Percentiles rank a stretch among this genome's conserved stretches.
Conservation (phyloP, 2,329 filamentous ascomycete species). For the Thielaviopsis musarum region DNA sequence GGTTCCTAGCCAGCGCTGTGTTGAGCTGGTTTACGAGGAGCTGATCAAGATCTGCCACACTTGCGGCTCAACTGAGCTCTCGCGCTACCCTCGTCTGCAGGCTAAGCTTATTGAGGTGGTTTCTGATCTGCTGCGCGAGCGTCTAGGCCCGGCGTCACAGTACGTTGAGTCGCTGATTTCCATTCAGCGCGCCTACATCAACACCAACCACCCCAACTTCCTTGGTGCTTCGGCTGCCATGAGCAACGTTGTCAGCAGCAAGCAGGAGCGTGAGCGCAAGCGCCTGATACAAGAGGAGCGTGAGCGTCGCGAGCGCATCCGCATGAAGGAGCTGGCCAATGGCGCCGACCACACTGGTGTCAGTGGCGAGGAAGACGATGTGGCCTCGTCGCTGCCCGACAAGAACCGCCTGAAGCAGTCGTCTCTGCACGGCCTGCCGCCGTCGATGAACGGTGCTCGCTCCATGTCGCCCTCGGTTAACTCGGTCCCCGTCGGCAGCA, state of each 20-base stretch:
- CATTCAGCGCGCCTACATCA: slow-evolving; percentile 96
- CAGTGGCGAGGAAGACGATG: slow-evolving; percentile 22
- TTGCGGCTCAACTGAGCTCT: slow-evolving; percentile 86
- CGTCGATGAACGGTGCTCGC: slow-evolving; percentile 26
- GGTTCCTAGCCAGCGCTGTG: slow-evolving; percentile 85
- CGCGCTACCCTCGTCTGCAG: slow-evolving; percentile 80
- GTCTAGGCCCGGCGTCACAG: slow-evolving; percentile 69
- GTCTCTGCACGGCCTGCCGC: slow-evolving; percentile 15
- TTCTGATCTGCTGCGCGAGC: slow-evolving; percentile 82
- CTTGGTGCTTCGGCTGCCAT: slow-evolving; percentile 91
- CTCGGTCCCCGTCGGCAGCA: slow-evolving; percentile 42
- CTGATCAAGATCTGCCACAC: slow-evolving; percentile 99
- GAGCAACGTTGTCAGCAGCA: slow-evolving; percentile 88
- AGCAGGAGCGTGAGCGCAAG: slow-evolving; percentile 86
- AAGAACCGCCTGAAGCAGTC: slow-evolving; percentile 6
- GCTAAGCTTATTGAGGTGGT: slow-evolving; percentile 97
- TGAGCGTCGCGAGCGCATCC: slow-evolving; percentile 66
- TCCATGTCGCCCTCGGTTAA: slow-evolving; percentile 71
- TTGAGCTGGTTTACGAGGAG: slow-evolving; percentile 96
- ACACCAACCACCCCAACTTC: slow-evolving; percentile 98
- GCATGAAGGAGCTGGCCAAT: slow-evolving; percentile 72
- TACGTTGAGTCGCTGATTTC: slow-evolving; percentile 96
- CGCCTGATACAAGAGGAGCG: slow-evolving; percentile 65
- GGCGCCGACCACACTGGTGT: slow-evolving; percentile 33
- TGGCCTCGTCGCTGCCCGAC: slow-evolving; percentile 15